These are phyloP conservation scores for Pyrus hybrid DNA, from an alignment of 331 rosid genomes.

Conservation along the genomic window DNA sequence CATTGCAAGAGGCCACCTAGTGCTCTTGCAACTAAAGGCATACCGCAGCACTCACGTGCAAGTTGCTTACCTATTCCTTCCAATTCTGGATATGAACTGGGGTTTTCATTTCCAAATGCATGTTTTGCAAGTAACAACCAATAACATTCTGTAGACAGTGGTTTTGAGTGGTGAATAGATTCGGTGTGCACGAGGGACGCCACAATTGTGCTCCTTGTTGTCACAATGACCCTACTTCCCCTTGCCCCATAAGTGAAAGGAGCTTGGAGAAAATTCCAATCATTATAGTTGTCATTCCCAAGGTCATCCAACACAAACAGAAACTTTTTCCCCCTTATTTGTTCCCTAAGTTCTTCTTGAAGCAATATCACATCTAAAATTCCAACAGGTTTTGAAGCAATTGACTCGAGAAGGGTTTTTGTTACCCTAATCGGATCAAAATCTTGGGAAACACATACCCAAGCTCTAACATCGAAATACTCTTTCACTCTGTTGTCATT, in stretches of 20 bases:
- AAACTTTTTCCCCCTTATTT: neutral
- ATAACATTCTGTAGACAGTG: too few species aligned
- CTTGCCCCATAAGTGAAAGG: too few species aligned
- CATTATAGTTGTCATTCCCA: neutral
- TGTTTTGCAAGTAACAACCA: too few species aligned
- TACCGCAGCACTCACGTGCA: too few species aligned
- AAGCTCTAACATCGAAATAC: neutral
- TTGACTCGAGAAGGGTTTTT: neutral
- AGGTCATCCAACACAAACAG: conserved; percentile 1
- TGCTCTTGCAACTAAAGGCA: too few species aligned
- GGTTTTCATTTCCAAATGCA: too few species aligned
- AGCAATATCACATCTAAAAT: conserved; percentile 8
- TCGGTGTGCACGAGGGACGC: neutral
- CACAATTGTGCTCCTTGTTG: neutral
- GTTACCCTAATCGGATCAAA: too few species aligned
- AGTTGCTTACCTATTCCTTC: too few species aligned
- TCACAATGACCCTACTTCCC: too few species aligned
- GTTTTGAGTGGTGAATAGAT: too few species aligned
- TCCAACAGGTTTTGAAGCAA: neutral
- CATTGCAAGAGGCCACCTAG: too few species aligned
- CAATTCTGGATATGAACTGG: too few species aligned
- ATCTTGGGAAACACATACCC: conserved; percentile 6
- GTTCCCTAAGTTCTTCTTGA: conserved; percentile 13
- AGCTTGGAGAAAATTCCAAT: neutral
- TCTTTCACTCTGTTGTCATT: neutral